phyloP scores from a whole-genome alignment of 805 yeast species.

The Starmerella apicola region DNA sequence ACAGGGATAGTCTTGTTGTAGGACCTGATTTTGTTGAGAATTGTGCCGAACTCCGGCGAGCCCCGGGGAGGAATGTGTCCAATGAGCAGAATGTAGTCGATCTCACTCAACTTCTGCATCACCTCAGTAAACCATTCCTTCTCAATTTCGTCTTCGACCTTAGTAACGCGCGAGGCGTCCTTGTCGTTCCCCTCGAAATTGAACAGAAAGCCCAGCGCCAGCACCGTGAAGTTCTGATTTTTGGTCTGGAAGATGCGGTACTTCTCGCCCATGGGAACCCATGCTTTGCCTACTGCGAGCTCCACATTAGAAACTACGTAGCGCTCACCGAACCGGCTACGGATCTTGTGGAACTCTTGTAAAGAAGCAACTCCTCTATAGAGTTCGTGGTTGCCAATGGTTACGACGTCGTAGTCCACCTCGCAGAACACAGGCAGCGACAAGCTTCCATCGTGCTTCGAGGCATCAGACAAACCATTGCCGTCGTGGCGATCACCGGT shows the following conservation, averaged over 20 bases:
- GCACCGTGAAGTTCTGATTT: conserved; percentile 35
- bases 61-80: conserved; percentile 68
- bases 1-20: conserved; percentile 50
- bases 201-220: conserved; percentile 69
- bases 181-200: conserved; percentile 53
- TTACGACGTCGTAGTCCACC: conserved; percentile 59
- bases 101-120: conserved; percentile 20
- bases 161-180: conserved; percentile 45
- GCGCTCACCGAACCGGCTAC: conserved; percentile 41
- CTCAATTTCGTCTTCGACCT: conserved; percentile 40
- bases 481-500: conserved; percentile 93
- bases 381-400: conserved; percentile 84
- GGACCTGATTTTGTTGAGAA: conserved; percentile 42
- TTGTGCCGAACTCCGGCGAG: conserved; percentile 39
- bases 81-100: conserved; percentile 55
- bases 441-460: conserved; percentile 51
- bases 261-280: conserved; percentile 56
- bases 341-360: conserved; percentile 44
- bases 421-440: conserved; percentile 49
- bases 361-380: conserved; percentile 52
- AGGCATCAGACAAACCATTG: conserved; percentile 66
- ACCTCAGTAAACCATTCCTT: conserved; percentile 51
- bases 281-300: conserved; percentile 24
- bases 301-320: conserved; percentile 41
- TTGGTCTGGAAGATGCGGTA: conserved; percentile 53